Evolutionary conservation across 2,329 filamentous ascomycete genomes (phyloP).

Genomic region (Talaromyces sp.): DNA sequence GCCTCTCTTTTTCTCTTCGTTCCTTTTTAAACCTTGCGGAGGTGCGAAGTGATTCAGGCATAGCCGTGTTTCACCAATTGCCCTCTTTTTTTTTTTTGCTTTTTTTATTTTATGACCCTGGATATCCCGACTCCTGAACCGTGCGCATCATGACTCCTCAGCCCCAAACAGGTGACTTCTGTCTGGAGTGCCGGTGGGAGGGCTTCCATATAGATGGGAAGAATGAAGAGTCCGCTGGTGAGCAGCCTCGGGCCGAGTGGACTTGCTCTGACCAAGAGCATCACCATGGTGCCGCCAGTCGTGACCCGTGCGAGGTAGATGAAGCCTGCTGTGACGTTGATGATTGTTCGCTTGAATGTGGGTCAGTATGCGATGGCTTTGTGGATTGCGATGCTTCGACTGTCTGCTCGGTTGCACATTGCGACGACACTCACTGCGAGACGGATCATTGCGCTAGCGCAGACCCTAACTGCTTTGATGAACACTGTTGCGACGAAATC

Average conservation of each 20-base stretch:
- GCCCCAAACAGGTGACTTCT: conserved; percentile 37
- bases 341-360: conserved; percentile 38
- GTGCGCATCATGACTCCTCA: conserved; percentile 36
- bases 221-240: conserved; percentile 26
- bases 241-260: conserved; percentile 30
- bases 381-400: conserved; percentile 43
- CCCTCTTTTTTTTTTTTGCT: not conserved
- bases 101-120: conserved; percentile 2
- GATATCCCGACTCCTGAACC: conserved; percentile 5
- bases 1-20: conserved; percentile 6
- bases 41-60: not conserved
- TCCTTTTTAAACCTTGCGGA: conserved; percentile 3
- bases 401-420: conserved; percentile 39
- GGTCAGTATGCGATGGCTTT: conserved; percentile 46
- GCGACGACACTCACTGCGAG: conserved; percentile 29
- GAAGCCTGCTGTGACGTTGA: conserved; percentile 45
- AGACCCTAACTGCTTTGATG: conserved; percentile 43
- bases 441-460: conserved; percentile 31
- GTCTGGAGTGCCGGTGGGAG: conserved; percentile 48
- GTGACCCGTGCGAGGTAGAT: conserved; percentile 31
- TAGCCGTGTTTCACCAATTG: not conserved
- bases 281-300: conserved; percentile 25
- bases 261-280: conserved; percentile 33
- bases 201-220: conserved; percentile 40
- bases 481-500: conserved; percentile 36